Base-by-base conservation (phyloP, 2,329 filamentous ascomycete genomes). In the Colletotrichum liriopes region DNA sequence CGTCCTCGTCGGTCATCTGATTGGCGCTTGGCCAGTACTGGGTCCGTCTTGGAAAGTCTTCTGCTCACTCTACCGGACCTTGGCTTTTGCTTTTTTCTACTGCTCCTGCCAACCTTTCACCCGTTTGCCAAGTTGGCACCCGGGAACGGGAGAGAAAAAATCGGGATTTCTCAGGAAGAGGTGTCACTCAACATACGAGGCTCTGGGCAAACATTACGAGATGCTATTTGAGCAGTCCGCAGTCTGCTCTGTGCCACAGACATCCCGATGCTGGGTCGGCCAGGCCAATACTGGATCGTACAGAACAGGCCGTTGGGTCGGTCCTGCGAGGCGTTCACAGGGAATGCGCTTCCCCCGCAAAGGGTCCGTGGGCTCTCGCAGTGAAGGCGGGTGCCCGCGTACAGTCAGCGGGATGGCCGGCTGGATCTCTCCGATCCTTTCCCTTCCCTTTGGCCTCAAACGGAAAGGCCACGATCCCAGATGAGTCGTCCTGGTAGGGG, bases 1-100 rank as follows among this genome's bases (percentile, higher is more conserved):
- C 49, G 56, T 62, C 61, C 12, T 66, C 35, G 12, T 12, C 41
- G 32, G 62, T 59, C 61, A 32, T 62, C 49, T 73, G 67, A 72
- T 73, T 71, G 71, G 71, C 32, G 60, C 67, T 72, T 72, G 56
- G 66, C 39, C 59, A 41, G 59, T 32, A 41, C 66, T 72, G 60
- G 70, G 70, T 65, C 54, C 39, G 65, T 45, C 60, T 55, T 54
- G 56, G 49, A 37, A 51, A 55, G 37, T 52, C 60, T 14, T 37
- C 49, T 47, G 51, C 54, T 54, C 41, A n/a, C 29, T 26, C 16
- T 32, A 14, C 47, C 20, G 2, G 52, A 41, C 32, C 45, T 54
- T 49, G 45, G 43, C 56, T 29, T 26, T 68, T 63, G 49, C 32
- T 37, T 23, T 23, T 56, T 60, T 23, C n/a, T 18, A 20, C 35